Conservation (phyloP, 805 yeast genomes). For the Candida pini region DNA sequence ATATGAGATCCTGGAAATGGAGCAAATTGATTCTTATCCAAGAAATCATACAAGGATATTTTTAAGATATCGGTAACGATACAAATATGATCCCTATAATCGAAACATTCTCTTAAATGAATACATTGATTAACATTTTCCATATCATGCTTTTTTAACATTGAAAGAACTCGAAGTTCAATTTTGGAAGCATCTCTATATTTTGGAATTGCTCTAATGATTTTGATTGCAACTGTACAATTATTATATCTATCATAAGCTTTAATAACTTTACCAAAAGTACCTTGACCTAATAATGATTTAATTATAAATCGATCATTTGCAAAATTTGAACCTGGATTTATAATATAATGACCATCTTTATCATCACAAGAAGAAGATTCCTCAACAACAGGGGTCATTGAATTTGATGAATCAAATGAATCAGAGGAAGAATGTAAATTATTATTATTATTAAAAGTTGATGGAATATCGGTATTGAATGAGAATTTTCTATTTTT, state of each 20-base stretch:
- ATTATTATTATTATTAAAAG: constrained; percentile 1
- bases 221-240: constrained; percentile 78
- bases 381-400: constrained; percentile 23
- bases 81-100: constrained; percentile 89
- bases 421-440: constrained; percentile 16
- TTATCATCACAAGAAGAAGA: constrained; percentile 49
- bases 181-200: constrained; percentile 94
- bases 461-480: constrained; percentile 11
- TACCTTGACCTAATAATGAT: constrained; percentile 80
- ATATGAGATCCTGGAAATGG: constrained; percentile 95
- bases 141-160: constrained; percentile 68
- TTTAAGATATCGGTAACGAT: constrained; percentile 85
- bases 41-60: constrained; percentile 81
- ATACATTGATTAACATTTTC: constrained; percentile 69
- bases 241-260: constrained; percentile 65
- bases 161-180: constrained; percentile 76
- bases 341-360: constrained; percentile 70
- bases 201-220: constrained; percentile 86
- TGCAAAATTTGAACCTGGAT: constrained; percentile 58
- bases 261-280: constrained; percentile 84
- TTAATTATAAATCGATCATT: constrained; percentile 62
- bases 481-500: constrained; percentile 23
- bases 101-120: constrained; percentile 84
- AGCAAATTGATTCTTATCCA: constrained; percentile 74
- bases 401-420: constrained; percentile 14